phyloP scores from a whole-genome alignment of 2,329 filamentous ascomycete genomes.

The Chrysoporthe deuterocubensis region DNA sequence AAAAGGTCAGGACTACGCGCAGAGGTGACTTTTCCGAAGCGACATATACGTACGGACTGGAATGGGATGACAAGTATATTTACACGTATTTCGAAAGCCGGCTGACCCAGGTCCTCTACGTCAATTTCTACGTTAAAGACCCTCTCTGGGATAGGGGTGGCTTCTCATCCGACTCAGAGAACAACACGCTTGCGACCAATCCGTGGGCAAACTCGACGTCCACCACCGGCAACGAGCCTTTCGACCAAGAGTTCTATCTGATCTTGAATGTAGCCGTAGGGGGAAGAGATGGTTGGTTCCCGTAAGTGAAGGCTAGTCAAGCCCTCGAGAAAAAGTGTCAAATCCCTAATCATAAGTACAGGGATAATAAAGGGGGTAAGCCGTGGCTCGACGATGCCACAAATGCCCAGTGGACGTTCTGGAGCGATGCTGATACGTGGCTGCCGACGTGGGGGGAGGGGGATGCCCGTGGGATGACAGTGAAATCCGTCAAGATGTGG shows the following conservation, averaged over 20 bases:
- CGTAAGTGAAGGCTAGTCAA: slow-evolving; percentile 34
- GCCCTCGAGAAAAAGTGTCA: background rate
- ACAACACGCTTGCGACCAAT: slow-evolving; percentile 46
- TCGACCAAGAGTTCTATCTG: slow-evolving; percentile 56
- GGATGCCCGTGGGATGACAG: slow-evolving; percentile 48
- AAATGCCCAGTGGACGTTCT: slow-evolving; percentile 47
- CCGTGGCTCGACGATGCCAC: slow-evolving; percentile 50
- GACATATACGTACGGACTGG: slow-evolving; percentile 57
- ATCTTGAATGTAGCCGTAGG: slow-evolving; percentile 58
- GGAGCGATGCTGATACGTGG: slow-evolving; percentile 46
- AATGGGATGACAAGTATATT: slow-evolving; percentile 55
- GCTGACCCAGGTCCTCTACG: slow-evolving; percentile 44
- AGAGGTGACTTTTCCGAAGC: slow-evolving; percentile 44
- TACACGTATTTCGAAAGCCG: slow-evolving; percentile 57
- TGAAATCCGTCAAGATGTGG: slow-evolving; percentile 54
- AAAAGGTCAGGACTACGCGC: slow-evolving; percentile 38
- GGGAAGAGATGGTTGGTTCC: slow-evolving; percentile 52
- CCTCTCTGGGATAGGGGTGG: slow-evolving; percentile 48
- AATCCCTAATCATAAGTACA: slow-evolving; percentile 31
- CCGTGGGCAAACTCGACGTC: slow-evolving; percentile 48
- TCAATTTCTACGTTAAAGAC: slow-evolving; percentile 39
- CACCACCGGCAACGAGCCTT: slow-evolving; percentile 50
- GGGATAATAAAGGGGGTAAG: slow-evolving; percentile 48
- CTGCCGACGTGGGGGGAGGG: slow-evolving; percentile 51
- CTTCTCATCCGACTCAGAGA: slow-evolving; percentile 46